Conservation (phyloP, 192 early-diverging fungal species). For the Obelidium mucronatum region DNA sequence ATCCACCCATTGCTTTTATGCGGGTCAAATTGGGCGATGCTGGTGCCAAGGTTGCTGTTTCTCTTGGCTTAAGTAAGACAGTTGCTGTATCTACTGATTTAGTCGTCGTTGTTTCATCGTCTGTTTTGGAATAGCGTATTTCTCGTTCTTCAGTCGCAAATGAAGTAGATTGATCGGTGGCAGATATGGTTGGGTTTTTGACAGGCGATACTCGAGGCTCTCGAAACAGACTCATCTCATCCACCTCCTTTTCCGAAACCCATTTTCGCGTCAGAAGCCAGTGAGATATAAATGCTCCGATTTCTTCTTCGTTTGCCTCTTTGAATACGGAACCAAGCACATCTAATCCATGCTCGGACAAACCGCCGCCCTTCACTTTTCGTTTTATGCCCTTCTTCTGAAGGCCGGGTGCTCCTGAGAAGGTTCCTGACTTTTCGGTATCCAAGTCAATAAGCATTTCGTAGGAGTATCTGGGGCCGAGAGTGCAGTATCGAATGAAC, state of each 20-base stretch:
- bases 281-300: constrained; percentile 69
- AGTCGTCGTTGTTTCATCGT: not conserved
- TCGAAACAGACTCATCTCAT: constrained; percentile 69
- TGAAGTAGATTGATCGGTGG: not conserved
- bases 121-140: not conserved
- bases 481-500: constrained; percentile 61
- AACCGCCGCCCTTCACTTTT: constrained; percentile 28
- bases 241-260: constrained; percentile 77
- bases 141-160: not conserved
- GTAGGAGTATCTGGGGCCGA: constrained; percentile 67
- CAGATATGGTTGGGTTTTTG: not conserved
- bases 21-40: constrained; percentile 2
- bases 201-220: constrained; percentile 61
- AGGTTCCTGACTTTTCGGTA: constrained; percentile 1
- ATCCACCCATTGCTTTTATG: not conserved
- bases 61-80: not conserved
- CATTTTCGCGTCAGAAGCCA: constrained; percentile 77
- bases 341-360: constrained; percentile 34
- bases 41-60: not conserved
- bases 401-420: not conserved
- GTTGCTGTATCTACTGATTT: not conserved
- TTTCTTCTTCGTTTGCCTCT: constrained; percentile 65
- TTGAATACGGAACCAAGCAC: constrained; percentile 31
- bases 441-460: constrained; percentile 53
- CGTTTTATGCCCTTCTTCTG: constrained; percentile 16